phyloP scores from a whole-genome alignment of 257 asterid species.

The Lavandula angustifolia region DNA sequence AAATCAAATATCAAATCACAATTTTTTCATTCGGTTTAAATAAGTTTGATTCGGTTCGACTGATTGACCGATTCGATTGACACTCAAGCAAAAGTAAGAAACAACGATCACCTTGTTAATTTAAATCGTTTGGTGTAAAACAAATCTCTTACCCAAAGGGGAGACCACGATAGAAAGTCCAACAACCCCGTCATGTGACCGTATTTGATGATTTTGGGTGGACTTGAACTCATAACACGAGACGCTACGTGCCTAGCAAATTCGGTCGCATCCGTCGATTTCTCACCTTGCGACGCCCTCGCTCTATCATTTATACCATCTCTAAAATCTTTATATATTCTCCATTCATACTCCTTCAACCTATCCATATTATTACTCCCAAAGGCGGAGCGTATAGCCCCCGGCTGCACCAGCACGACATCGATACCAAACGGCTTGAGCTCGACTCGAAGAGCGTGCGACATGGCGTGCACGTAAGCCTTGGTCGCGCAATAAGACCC shows the following conservation, averaged over 20 bases:
- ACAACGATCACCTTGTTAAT: constrained; percentile 35
- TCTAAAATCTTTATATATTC: constrained; percentile 47
- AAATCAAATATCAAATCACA: no score
- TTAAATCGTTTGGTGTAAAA: constrained; percentile 50
- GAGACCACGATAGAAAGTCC: constrained; percentile 54
- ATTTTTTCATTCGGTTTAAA: no score
- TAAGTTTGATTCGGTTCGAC: no score
- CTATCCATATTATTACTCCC: constrained; percentile 42
- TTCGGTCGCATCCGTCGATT: constrained; percentile 51
- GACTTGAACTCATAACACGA: constrained; percentile 49
- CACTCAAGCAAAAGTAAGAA: no score
- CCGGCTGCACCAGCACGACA: constrained; percentile 61
- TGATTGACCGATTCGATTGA: no score
- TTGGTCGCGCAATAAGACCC: constrained; percentile 77
- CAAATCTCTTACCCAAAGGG: constrained; percentile 65
- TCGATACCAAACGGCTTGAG: constrained; percentile 52
- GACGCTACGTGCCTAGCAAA: constrained; percentile 62
- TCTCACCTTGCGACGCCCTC: constrained; percentile 64
- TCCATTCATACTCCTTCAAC: constrained; percentile 60
- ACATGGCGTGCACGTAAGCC: constrained; percentile 63
- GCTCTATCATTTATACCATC: constrained; percentile 61
- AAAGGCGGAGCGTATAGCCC: constrained; percentile 56
- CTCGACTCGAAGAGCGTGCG: constrained; percentile 55
- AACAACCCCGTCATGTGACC: constrained; percentile 69
- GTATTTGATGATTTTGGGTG: constrained; percentile 50